Percentiles rank a stretch among this genome's conserved stretches.
Conservation (phyloP, 2,329 filamentous ascomycete genomes). For the Verruconis gallopava region DNA sequence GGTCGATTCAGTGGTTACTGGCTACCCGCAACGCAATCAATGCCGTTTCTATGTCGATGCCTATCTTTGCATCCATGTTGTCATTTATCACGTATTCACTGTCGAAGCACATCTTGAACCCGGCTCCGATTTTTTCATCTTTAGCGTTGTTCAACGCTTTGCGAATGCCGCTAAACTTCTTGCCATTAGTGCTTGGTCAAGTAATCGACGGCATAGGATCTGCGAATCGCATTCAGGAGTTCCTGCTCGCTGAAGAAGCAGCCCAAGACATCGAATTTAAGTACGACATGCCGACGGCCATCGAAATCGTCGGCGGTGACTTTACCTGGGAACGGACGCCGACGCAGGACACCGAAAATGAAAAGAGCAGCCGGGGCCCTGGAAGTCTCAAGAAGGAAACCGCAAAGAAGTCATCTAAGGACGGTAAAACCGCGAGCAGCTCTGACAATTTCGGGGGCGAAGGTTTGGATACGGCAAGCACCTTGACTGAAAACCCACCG, state of each 20-base stretch:
- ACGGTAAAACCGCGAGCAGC: slow-evolving; percentile 17
- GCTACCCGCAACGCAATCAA: slow-evolving; percentile 77
- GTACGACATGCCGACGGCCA: slow-evolving; percentile 38
- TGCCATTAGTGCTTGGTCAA: slow-evolving; percentile 80
- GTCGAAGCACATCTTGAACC: slow-evolving; percentile 52
- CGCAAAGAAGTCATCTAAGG: slow-evolving; percentile 27
- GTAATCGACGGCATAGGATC: slow-evolving; percentile 83
- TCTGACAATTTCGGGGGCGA: no score
- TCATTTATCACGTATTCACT: slow-evolving; percentile 64
- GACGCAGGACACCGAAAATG: slow-evolving; percentile 35
- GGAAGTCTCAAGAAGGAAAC: slow-evolving; percentile 24
- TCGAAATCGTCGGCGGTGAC: slow-evolving; percentile 57
- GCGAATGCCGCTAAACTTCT: slow-evolving; percentile 75
- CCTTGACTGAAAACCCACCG: slow-evolving; percentile 46
- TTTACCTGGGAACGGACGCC: slow-evolving; percentile 76
- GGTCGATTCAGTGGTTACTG: slow-evolving; percentile 70
- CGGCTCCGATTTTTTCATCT: slow-evolving; percentile 81
- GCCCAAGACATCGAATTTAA: slow-evolving; percentile 54
- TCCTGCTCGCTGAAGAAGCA: slow-evolving; percentile 73
- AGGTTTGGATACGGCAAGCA: slow-evolving; percentile 41
- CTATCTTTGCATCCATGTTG: slow-evolving; percentile 90
- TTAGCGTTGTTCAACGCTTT: slow-evolving; percentile 87
- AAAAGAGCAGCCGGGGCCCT: slow-evolving; percentile 16
- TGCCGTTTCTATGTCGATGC: slow-evolving; percentile 71
- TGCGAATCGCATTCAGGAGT: slow-evolving; percentile 74